Conservation (phyloP, 2,329 filamentous ascomycete genomes). For the Botrytis medusae region DNA sequence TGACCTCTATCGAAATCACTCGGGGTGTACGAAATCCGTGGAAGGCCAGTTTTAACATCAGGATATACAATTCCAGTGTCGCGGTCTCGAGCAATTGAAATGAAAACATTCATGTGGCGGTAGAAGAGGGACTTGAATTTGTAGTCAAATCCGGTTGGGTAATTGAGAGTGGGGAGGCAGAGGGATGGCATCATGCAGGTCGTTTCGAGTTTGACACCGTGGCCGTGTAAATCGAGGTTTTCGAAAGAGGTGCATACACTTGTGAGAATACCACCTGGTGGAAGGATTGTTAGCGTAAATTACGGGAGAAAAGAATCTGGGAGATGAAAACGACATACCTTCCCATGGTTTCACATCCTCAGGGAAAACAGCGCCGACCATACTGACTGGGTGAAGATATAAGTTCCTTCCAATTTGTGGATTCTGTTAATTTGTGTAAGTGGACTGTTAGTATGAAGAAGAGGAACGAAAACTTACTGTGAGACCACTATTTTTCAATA, state of each 20-base stretch:
- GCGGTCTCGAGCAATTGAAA: slow-evolving; percentile 72
- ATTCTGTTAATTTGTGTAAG: slow-evolving; percentile 49
- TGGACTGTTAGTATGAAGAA: neutral
- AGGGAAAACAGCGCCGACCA: slow-evolving; percentile 61
- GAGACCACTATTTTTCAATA: slow-evolving; percentile 76
- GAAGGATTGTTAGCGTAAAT: slow-evolving; percentile 4
- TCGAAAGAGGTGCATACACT: slow-evolving; percentile 75
- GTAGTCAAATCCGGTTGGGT: slow-evolving; percentile 66
- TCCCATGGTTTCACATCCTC: slow-evolving; percentile 71
- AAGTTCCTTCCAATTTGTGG: slow-evolving; percentile 79
- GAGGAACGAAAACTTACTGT: slow-evolving; percentile 46
- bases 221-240: slow-evolving; percentile 75
- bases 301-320: neutral
- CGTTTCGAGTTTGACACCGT: slow-evolving; percentile 80
- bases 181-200: slow-evolving; percentile 70
- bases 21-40: slow-evolving; percentile 67
- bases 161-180: slow-evolving; percentile 62
- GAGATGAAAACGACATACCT: slow-evolving; percentile 27
- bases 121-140: slow-evolving; percentile 71
- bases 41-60: slow-evolving; percentile 65
- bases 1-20: slow-evolving; percentile 71
- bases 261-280: slow-evolving; percentile 67
- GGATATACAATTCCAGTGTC: slow-evolving; percentile 73
- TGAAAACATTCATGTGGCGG: slow-evolving; percentile 68
- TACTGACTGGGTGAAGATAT: slow-evolving; percentile 72